These are phyloP conservation scores for Xanthoconium stramineum DNA, from an alignment of 768 basidiomycete genomes.

Conservation along the genomic window DNA sequence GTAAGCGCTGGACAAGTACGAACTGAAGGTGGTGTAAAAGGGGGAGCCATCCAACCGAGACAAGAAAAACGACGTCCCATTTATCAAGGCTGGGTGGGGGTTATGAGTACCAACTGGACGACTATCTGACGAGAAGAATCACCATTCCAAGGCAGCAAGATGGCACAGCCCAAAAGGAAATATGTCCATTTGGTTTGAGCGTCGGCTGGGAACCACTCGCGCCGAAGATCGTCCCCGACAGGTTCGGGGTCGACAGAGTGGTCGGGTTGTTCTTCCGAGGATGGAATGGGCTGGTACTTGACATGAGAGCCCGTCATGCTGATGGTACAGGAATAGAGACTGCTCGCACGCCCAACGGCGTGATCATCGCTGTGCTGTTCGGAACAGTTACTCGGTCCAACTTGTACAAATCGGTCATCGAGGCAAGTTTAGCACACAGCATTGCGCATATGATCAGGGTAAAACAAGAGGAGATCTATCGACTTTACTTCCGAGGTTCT, in stretches of 20 bases:
- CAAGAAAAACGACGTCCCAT: slow-evolving; percentile 78
- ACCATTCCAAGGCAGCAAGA: slow-evolving; percentile 92
- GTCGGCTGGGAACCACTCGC: slow-evolving; percentile 32
- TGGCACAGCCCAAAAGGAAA: slow-evolving; percentile 74
- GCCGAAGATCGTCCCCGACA: slow-evolving; percentile 18
- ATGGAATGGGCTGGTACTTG: slow-evolving; percentile 20
- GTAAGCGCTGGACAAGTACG: slow-evolving; percentile 61
- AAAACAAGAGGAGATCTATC: neutral
- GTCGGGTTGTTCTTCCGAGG: slow-evolving; percentile 14
- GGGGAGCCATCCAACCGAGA: slow-evolving; percentile 63
- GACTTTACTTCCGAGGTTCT: slow-evolving; percentile 8
- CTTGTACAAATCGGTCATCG: neutral
- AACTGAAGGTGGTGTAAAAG: slow-evolving; percentile 56
- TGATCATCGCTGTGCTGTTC: neutral
- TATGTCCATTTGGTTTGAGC: slow-evolving; percentile 57
- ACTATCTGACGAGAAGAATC: slow-evolving; percentile 18
- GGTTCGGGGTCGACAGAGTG: neutral
- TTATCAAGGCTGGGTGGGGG: slow-evolving; percentile 70
- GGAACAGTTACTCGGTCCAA: neutral
- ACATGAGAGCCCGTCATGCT: slow-evolving; percentile 9
- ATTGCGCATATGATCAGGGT: neutral
- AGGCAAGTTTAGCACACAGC: neutral
- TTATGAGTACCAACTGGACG: neutral
- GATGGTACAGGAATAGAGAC: neutral
- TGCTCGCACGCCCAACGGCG: neutral